These are phyloP conservation scores for Cyamopsis tetragonoloba DNA, from an alignment of 306 rosid genomes.

Conservation along the genomic window DNA sequence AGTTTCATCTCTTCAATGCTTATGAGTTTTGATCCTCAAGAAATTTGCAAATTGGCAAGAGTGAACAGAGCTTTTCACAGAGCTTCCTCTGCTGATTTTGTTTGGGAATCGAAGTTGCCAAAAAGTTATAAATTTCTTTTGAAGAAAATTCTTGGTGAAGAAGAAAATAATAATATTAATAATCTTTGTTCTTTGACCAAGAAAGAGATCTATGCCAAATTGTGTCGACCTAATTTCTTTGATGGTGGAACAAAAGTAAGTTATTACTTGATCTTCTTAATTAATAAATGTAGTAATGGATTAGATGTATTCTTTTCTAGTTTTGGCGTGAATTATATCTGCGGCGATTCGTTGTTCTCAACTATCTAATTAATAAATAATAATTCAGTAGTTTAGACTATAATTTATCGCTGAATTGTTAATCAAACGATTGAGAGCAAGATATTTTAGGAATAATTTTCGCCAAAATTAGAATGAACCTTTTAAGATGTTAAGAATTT, in stretches of 20 bases:
- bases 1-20: conserved; percentile 55
- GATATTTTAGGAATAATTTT: no score
- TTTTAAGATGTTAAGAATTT: no score
- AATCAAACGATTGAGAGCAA: no score
- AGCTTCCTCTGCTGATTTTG: conserved; percentile 69
- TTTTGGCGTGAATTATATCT: no score
- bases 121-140: conserved; percentile 42
- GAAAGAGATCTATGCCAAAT: conserved; percentile 55
- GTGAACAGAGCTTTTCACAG: conserved; percentile 50
- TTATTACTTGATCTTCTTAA: neutral
- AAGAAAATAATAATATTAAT: no score
- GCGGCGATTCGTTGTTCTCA: no score
- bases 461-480: no score
- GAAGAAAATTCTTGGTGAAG: conserved; percentile 25
- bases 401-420: no score
- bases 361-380: no score
- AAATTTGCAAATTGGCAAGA: conserved; percentile 63
- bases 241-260: conserved; percentile 64
- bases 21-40: conserved; percentile 55
- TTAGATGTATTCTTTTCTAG: no score
- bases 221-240: conserved; percentile 53
- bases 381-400: no score
- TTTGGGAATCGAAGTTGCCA: conserved; percentile 78
- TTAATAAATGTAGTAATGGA: neutral
- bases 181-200: conserved; percentile 26